Evolutionary conservation across 2,329 filamentous ascomycete species (phyloP), one percentile per base, ranked within the genome.

Genomic region (Colletotrichum simmondsii): DNA sequence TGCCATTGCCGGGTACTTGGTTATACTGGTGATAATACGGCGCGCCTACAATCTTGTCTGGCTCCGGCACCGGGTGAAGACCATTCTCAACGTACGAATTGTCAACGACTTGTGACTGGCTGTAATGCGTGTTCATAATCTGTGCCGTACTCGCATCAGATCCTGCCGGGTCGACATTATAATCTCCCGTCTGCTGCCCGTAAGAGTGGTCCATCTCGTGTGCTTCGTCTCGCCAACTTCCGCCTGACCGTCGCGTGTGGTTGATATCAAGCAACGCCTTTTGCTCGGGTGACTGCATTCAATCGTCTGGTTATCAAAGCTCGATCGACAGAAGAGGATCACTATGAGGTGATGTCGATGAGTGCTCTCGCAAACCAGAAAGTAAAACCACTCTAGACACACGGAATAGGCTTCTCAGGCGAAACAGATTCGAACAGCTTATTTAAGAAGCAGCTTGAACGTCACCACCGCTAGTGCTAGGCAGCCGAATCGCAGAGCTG

Each of bases 51-150:
- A 71, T 68, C 52, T 68, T 71, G 16, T 71, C 58, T n/a, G 58
- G 52, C 1, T 68, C 58, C 4, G 16, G 57, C 7, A 71, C 57
- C 10, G 69, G 69, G 3, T 71, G 69, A 8, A 68, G 58, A 3
- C 69, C 69, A 7, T 62, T 71, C 14, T 71, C 69, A 11, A 67
- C 57, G 28, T 57, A 67, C 5, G 57, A 35, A 5, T 30, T 26
- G 14, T 71, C 57, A 24, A 35, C 32, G 22, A 14, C 10, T 19
- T 49, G 28, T 3, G 56, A 28, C 24, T 59, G 67, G 42, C 28
- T 54, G 61, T 58, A 58, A 19, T 24, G 32, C 26, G 58, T 19
- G 2, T 42, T 22, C 32, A 12, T 12, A 16, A 8, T 12, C 2
- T 42, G 37, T 62, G 37, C 8, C 30, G 12, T 28, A 7, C 58